Base-by-base conservation (phyloP, 78 protist species). In the Chrysochromulina parva region DNA sequence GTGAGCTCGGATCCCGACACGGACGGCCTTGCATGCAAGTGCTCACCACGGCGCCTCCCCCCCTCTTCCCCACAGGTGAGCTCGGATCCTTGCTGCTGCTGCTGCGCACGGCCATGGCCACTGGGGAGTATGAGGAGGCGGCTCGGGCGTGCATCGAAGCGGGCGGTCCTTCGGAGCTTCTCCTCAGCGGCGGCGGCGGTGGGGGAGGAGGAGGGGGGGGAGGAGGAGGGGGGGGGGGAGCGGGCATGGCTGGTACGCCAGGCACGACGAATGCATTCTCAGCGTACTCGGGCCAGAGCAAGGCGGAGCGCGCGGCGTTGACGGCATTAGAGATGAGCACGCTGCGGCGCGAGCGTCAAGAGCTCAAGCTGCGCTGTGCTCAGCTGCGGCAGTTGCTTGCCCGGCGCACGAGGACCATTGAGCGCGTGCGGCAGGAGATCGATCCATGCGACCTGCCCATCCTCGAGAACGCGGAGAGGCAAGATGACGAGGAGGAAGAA, bases 241-340 rank as follows among this genome's bases (percentile, higher is more conserved):
- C 71, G 14, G 28, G 71, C 71, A 20, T 20, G 28, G 38, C 38
- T 38, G 38, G 38, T 38, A 38, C 38, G 38, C 38, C 38, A 38
- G 38, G 38, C 9, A 20, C 28, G 71, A 13, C n/a, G n/a, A 20
- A 13, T 9, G n/a, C 17, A 20, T 4, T 13, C 71, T 20, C 71
- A 13, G 71, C 38, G 38, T 38, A 20, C 71, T 9, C 71, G 71
- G 9, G 9, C 71, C n/a, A 65, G 9, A 7, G 9, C 9, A 13
- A 20, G 22, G 82, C 82, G 20, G 82, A 74, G 82, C 82, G 82
- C 82, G 82, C 57, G 55, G 57, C 55, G 24, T 55, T 48, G 26
- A 26, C 11, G 13, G 3, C 58, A 3, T 9, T 69, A 50, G 13
- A 6, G 50, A 5, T 69, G 78, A 2, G 6, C 57, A 2, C 28